Evolutionary conservation across 805 yeast genomes (phyloP), one percentile per base, ranked within the genome.

Genomic region (Metschnikowia amazonensis): DNA sequence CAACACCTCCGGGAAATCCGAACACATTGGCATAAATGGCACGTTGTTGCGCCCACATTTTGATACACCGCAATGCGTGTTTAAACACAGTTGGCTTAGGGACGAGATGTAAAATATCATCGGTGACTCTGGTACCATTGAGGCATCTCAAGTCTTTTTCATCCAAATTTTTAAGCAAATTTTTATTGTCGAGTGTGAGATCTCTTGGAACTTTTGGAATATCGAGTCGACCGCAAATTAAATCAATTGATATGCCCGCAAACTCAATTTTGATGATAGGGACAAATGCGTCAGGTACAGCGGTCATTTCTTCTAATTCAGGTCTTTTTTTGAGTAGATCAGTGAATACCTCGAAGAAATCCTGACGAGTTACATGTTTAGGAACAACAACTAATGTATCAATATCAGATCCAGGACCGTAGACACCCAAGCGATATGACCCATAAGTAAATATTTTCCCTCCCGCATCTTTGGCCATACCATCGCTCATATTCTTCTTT

Each of bases 1-100:
- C 99, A 40, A 94, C 99, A 65, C 99, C 99, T 59, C 99, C 99
- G 1, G 98, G 99, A 66, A 92, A 94, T 0, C 99, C 99, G 76
- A 85, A 88, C 36, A 94, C 85, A 60, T 94, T 94, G 5, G 88
- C 97, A 66, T 94, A 94, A 13, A 94, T 80, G 0, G 97, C 98
- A 42, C 98, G 76, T 58, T 89, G 80, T 61, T 89, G 92, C 0
- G 99, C 99, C 99, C 99, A 94, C 59, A 94, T 74, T 65, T 94
- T 94, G 52, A 94, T 86, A 13, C 96, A 90, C 52, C 99, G 74
- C 47, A 94, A 70, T 1, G 97, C 96, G 56, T 89, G 90, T 60
- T 89, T 87, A 73, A 94, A 94, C 2, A 88, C 95, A 16, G 88
- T 84, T 14, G 94, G 90, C 55, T 89, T 90, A 1, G 99, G 99